Evolutionary conservation across 441 rosid species (phyloP).

Genomic region (Populus trichocarpa): DNA sequence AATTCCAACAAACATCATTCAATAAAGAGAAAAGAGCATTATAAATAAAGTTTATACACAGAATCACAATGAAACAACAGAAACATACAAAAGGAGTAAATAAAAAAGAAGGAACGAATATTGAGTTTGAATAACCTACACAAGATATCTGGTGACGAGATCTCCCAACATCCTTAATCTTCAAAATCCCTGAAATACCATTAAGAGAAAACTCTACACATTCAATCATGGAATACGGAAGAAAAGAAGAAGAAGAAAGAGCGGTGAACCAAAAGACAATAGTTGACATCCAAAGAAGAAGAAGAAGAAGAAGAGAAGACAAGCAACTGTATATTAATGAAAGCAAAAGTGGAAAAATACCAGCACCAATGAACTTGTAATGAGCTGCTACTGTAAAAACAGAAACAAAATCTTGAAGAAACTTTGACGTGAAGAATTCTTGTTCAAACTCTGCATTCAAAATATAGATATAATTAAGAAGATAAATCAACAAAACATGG

Average conservation of each 20-base stretch:
- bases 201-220: neutral
- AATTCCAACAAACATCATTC: neutral
- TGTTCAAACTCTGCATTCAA: neutral
- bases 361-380: neutral
- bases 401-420: neutral
- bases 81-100: neutral
- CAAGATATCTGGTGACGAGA: conserved; percentile 47
- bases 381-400: neutral
- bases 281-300: neutral
- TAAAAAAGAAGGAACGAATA: neutral
- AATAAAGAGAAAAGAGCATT: neutral
- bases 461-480: too few species aligned
- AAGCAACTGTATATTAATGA: neutral
- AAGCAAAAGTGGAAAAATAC: neutral
- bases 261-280: neutral
- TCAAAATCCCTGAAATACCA: conserved; percentile 28
- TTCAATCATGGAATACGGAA: neutral
- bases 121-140: conserved; percentile 29
- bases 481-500: neutral
- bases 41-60: neutral
- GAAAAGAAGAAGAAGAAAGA: neutral
- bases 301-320: neutral
- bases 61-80: neutral
- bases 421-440: neutral
- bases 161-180: conserved; percentile 52